Evolutionary conservation across 1,284 basidiomycete genomes (phyloP).

Genomic region (Grifola frondosa): DNA sequence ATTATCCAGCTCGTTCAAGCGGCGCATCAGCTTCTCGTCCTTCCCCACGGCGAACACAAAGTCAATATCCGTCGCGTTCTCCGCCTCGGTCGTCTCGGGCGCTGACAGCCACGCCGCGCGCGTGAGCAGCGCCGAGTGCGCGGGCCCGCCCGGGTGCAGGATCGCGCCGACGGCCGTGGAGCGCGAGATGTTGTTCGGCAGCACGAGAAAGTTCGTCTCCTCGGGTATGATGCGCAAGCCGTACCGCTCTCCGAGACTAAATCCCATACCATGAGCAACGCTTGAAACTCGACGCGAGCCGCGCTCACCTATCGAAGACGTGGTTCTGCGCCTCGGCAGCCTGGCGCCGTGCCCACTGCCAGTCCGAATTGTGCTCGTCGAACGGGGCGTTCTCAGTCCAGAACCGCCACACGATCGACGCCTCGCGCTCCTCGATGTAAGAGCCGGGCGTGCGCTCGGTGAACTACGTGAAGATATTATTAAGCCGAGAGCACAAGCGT

Average conservation of each 20-base stretch:
- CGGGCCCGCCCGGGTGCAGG: slow-evolving; percentile 66
- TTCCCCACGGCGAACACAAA: slow-evolving; percentile 68
- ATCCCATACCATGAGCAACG: background rate
- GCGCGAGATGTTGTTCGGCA: slow-evolving; percentile 82
- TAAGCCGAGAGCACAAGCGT: background rate
- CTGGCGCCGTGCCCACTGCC: slow-evolving; percentile 80
- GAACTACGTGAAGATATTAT: slow-evolving; percentile 50
- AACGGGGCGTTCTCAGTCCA: slow-evolving; percentile 56
- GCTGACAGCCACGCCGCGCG: slow-evolving; percentile 39
- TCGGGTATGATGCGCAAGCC: slow-evolving; percentile 80
- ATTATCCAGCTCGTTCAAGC: slow-evolving; percentile 70
- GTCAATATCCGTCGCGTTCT: slow-evolving; percentile 47
- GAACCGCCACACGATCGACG: slow-evolving; percentile 84
- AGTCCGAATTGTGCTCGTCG: slow-evolving; percentile 49
- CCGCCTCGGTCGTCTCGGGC: slow-evolving; percentile 31
- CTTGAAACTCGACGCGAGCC: background rate
- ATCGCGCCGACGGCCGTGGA: slow-evolving; percentile 78
- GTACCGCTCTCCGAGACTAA: slow-evolving; percentile 75
- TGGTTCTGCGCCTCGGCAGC: slow-evolving; percentile 90
- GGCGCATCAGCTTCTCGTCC: slow-evolving; percentile 73
- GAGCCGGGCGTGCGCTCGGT: slow-evolving; percentile 85
- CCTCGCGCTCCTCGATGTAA: slow-evolving; percentile 82
- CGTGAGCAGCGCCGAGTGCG: slow-evolving; percentile 44
- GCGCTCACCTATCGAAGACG: slow-evolving; percentile 70
- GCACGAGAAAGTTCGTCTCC: slow-evolving; percentile 75